A percentile compares a stretch with the other conserved stretches of the same genome.
phyloP scores from a whole-genome alignment of 2,329 filamentous ascomycete species.

The Xylariaceae sp. region DNA sequence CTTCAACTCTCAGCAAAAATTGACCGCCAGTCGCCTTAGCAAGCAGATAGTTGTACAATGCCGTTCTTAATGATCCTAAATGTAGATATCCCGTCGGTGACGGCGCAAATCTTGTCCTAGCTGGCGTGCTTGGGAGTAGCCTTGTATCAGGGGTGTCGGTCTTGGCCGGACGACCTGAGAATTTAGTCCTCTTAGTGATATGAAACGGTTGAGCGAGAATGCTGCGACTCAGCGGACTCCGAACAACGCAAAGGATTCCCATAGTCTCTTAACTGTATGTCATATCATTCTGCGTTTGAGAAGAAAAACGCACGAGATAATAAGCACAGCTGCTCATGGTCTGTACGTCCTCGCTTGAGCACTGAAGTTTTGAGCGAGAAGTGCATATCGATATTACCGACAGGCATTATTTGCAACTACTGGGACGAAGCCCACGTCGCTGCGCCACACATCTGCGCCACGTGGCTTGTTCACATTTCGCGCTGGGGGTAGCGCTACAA shows the following conservation, averaged over 20 bases:
- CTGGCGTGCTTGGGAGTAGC: slow-evolving; percentile 51
- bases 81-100: slow-evolving; percentile 94
- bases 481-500: too few relatives aligned
- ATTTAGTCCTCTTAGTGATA: slow-evolving; percentile 22
- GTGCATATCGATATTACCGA: too few relatives aligned
- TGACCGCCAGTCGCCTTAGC: slow-evolving; percentile 83
- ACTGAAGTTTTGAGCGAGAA: too few relatives aligned
- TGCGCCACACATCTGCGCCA: too few relatives aligned
- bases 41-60: slow-evolving; percentile 92
- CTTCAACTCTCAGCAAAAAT: slow-evolving; percentile 88
- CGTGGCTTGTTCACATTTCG: too few relatives aligned
- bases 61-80: slow-evolving; percentile 85
- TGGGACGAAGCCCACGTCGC: too few relatives aligned
- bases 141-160: slow-evolving; percentile 12
- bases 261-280: slow-evolving; percentile 9
- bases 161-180: slow-evolving; percentile 19
- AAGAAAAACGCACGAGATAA: too few relatives aligned
- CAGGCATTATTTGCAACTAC: too few relatives aligned
- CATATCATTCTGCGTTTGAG: neutral
- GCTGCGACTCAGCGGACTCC: slow-evolving; percentile 16
- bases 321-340: too few relatives aligned
- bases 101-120: slow-evolving; percentile 84
- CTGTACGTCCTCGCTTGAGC: too few relatives aligned
- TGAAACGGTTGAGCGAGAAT: slow-evolving; percentile 10
- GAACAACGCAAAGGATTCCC: slow-evolving; percentile 14